Percentiles rank a stretch among this genome's conserved stretches.
Conservation (phyloP, 441 rosid genomes). For the Cnidoscolus chayamansa region DNA sequence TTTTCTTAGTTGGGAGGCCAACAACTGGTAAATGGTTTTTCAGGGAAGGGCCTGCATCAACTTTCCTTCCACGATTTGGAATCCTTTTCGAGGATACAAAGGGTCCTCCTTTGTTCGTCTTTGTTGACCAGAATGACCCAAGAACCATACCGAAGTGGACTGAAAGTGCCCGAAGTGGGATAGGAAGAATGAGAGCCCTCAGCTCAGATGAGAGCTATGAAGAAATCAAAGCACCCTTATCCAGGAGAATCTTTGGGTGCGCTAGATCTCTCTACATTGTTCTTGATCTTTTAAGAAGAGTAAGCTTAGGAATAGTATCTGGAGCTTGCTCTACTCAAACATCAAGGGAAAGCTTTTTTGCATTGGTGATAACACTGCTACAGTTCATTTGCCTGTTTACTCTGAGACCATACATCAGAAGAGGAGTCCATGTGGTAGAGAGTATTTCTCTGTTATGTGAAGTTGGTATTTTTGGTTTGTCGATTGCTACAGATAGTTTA, state of each 20-base stretch:
- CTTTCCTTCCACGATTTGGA: conserved; percentile 38
- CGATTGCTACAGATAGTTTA: conserved; percentile 23
- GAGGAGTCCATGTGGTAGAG: conserved; percentile 44
- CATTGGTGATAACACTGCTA: conserved; percentile 38
- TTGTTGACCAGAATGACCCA: conserved; percentile 36
- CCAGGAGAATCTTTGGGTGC: conserved; percentile 40
- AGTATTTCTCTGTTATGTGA: conserved; percentile 45
- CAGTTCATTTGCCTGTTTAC: conserved; percentile 39
- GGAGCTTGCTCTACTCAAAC: conserved; percentile 33
- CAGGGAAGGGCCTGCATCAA: conserved; percentile 40
- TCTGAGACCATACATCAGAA: conserved; percentile 44
- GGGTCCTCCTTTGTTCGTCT: conserved; percentile 45
- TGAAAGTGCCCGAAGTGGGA: conserved; percentile 43
- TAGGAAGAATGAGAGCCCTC: conserved; percentile 52
- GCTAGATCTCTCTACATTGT: conserved; percentile 45
- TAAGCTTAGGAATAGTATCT: conserved; percentile 38
- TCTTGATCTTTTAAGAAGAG: conserved; percentile 48
- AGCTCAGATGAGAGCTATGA: conserved; percentile 49
- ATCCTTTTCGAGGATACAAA: conserved; percentile 44
- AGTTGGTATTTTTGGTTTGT: conserved; percentile 37
- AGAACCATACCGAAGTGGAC: conserved; percentile 39
- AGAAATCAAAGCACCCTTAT: conserved; percentile 32
- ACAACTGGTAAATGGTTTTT: conserved; percentile 50
- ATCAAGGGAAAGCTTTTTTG: conserved; percentile 34
- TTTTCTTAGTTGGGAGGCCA: conserved; percentile 35